Evolutionary conservation across 257 asterid species (phyloP).

Genomic region (Gentiana straminea): DNA sequence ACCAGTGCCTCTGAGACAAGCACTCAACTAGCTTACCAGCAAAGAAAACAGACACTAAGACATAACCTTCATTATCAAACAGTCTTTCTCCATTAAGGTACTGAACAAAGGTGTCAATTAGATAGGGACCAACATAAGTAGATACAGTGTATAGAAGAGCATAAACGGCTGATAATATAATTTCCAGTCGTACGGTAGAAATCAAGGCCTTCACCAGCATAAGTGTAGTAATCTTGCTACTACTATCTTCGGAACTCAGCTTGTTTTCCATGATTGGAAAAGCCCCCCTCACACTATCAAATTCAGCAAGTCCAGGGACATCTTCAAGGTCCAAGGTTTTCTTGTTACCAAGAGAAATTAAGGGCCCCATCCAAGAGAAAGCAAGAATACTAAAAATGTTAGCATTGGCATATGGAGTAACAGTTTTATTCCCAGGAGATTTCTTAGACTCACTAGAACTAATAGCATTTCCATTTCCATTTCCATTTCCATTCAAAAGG

Average conservation of each 20-base stretch:
- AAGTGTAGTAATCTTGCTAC: constrained; percentile 35
- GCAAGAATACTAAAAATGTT: constrained; percentile 45
- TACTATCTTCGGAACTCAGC: constrained; percentile 32
- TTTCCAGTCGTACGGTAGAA: constrained; percentile 41
- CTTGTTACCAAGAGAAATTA: constrained; percentile 54
- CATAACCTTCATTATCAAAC: constrained; percentile 43
- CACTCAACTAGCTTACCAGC: constrained; percentile 64
- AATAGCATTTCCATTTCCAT: constrained; percentile 3
- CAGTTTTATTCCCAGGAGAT: constrained; percentile 43
- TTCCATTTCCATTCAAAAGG: neutral
- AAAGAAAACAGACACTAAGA: constrained; percentile 45
- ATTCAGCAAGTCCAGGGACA: constrained; percentile 59
- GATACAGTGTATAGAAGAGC: constrained; percentile 40
- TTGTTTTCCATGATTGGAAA: constrained; percentile 41
- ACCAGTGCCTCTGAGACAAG: constrained; percentile 66
- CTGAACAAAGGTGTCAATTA: constrained; percentile 66
- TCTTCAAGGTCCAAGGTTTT: constrained; percentile 74
- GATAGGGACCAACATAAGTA: constrained; percentile 67
- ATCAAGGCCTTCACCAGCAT: constrained; percentile 67
- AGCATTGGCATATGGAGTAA: constrained; percentile 69
- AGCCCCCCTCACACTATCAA: constrained; percentile 49
- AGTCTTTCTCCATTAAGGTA: constrained; percentile 49
- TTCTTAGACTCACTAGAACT: constrained; percentile 22
- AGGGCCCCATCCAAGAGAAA: constrained; percentile 71
- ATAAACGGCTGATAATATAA: constrained; percentile 35